Evolutionary conservation across 352 stramenopile species (phyloP).

Genomic region (Pilasporangium apinafurcum): DNA sequence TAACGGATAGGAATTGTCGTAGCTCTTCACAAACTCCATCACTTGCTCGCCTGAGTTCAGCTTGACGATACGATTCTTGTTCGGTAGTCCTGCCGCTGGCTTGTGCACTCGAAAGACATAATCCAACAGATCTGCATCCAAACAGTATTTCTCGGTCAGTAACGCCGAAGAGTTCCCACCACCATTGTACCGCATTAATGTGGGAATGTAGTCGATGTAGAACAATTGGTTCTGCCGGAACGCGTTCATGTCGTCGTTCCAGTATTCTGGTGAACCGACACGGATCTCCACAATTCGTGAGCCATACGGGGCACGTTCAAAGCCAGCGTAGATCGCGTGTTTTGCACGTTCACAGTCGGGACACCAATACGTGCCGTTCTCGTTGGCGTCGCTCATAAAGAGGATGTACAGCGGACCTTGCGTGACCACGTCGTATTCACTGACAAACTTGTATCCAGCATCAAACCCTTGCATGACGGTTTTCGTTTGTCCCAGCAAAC

Average conservation of each 20-base stretch:
- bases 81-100: constrained; percentile 17
- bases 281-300: constrained; percentile 70
- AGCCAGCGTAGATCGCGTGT: constrained; percentile 45
- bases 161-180: constrained; percentile 61
- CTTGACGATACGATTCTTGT: constrained; percentile 47
- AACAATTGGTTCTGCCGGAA: constrained; percentile 80
- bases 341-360: constrained; percentile 55
- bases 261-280: constrained; percentile 42
- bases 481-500: constrained; percentile 42
- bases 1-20: constrained; percentile 66
- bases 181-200: constrained; percentile 74
- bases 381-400: constrained; percentile 69
- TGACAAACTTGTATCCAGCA: constrained; percentile 65
- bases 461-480: constrained; percentile 64
- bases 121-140: constrained; percentile 60
- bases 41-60: constrained; percentile 27
- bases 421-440: constrained; percentile 55
- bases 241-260: constrained; percentile 68
- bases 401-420: constrained; percentile 69
- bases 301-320: constrained; percentile 48
- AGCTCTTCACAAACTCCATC: constrained; percentile 41
- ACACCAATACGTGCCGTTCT: constrained; percentile 76
- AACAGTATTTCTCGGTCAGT: constrained; percentile 58
- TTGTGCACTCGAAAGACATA: constrained; percentile 55
- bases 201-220: constrained; percentile 78